phyloP scores from a whole-genome alignment of 306 rosid genomes.

The Erythrophleum fordii region DNA sequence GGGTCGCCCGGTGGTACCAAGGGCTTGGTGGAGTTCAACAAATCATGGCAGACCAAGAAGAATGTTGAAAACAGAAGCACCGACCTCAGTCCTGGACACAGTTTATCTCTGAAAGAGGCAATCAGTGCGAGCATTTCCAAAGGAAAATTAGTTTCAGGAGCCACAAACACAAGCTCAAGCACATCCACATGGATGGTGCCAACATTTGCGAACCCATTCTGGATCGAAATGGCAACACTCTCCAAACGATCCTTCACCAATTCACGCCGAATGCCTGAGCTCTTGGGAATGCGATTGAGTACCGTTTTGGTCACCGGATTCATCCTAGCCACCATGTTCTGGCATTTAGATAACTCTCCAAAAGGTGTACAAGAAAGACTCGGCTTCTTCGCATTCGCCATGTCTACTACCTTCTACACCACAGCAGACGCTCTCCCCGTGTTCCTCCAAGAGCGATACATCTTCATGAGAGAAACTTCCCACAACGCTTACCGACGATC shows the following conservation, averaged over 20 bases:
- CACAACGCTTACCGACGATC: conserved; percentile 79
- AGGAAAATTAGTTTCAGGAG: conserved; percentile 89
- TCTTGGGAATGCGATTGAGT: conserved; percentile 75
- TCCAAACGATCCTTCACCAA: conserved; percentile 63
- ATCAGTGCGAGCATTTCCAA: conserved; percentile 83
- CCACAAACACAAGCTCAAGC: conserved; percentile 48
- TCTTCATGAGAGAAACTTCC: conserved; percentile 93
- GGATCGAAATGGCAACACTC: conserved; percentile 72
- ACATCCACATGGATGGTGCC: conserved; percentile 66
- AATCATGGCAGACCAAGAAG: conserved; percentile 80
- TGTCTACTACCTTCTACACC: conserved; percentile 97
- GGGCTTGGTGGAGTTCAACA: conserved; percentile 83
- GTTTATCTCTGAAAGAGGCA: conserved; percentile 77
- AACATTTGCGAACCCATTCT: conserved; percentile 70
- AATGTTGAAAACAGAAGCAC: not conserved
- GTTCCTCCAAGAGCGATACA: conserved; percentile 87
- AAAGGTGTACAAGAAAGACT: conserved; percentile 86
- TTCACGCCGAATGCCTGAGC: conserved; percentile 69
- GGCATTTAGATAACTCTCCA: conserved; percentile 75
- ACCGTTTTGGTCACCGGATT: conserved; percentile 84
- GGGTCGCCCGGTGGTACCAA: conserved; percentile 79
- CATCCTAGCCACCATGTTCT: conserved; percentile 84
- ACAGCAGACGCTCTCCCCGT: conserved; percentile 94
- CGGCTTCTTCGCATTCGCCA: conserved; percentile 93
- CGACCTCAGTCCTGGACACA: not conserved